Evolutionary conservation across 352 stramenopile genomes (phyloP).

Genomic region (Globisporangium spinosum): DNA sequence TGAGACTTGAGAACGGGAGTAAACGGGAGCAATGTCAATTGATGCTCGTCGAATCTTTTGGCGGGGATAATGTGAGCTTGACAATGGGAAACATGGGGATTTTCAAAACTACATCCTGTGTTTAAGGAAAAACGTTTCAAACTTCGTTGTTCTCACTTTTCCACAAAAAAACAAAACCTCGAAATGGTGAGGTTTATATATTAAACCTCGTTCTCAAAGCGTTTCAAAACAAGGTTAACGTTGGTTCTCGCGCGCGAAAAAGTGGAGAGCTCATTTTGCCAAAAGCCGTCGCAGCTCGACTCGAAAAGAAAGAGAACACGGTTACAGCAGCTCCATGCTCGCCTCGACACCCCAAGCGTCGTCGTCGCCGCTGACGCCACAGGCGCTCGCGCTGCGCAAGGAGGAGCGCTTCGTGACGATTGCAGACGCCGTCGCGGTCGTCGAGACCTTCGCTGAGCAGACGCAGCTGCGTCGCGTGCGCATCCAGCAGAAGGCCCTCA

Average conservation of each 20-base stretch:
- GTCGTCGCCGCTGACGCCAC: not conserved
- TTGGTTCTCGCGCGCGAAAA: not conserved
- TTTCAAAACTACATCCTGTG: too few species aligned
- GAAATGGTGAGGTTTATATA: not conserved
- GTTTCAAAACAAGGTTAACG: not conserved
- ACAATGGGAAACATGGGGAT: too few species aligned
- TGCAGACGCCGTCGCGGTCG: conserved; percentile 52
- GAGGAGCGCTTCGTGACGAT: conserved; percentile 61
- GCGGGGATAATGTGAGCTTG: too few species aligned
- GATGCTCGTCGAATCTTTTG: too few species aligned
- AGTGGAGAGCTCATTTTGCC: conserved; percentile 21
- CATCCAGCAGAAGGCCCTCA: conserved; percentile 35
- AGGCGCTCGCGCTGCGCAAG: conserved; percentile 35
- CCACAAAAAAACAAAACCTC: too few species aligned
- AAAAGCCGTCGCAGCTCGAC: conserved; percentile 45
- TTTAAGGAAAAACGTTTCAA: too few species aligned
- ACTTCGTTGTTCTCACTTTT: too few species aligned
- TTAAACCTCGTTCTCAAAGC: conserved; percentile 16
- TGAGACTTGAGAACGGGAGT: not conserved
- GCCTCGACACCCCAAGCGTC: not conserved
- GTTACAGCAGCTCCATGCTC: not conserved
- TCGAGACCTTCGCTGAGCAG: conserved; percentile 56
- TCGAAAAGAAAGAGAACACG: conserved; percentile 4
- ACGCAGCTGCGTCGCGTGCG: conserved; percentile 50
- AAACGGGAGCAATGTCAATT: too few species aligned